Conservation (phyloP, 805 yeast genomes). For the Starmera amethionina region DNA sequence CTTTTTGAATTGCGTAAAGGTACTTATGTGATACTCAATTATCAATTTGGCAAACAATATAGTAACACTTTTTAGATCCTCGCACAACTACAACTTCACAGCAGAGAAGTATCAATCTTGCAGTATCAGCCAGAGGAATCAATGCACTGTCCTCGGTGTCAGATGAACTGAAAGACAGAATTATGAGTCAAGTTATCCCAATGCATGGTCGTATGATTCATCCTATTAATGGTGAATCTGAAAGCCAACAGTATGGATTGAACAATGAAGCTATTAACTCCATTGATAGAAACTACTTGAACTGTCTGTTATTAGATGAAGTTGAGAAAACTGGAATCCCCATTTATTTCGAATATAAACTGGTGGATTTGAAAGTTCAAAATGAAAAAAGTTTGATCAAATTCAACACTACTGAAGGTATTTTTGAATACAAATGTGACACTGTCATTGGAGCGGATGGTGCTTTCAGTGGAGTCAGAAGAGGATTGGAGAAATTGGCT, state of each 20-base stretch:
- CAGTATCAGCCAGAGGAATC: constrained; percentile 81
- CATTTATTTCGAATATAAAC: constrained; percentile 46
- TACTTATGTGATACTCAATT: neutral
- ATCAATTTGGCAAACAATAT: too few species aligned
- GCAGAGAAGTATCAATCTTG: constrained; percentile 71
- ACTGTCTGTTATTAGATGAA: constrained; percentile 56
- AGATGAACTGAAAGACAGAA: constrained; percentile 40
- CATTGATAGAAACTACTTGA: constrained; percentile 66
- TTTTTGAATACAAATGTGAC: constrained; percentile 28
- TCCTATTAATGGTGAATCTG: constrained; percentile 49
- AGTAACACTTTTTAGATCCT: constrained; percentile 36
- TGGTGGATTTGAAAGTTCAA: constrained; percentile 31
- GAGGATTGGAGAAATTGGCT: constrained; percentile 52
- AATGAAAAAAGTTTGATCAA: constrained; percentile 15
- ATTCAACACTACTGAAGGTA: constrained; percentile 11
- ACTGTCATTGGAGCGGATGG: constrained; percentile 83
- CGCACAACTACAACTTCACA: constrained; percentile 29
- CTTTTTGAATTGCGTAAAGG: constrained; percentile 55
- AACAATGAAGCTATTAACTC: constrained; percentile 69
- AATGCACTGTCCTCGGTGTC: constrained; percentile 58
- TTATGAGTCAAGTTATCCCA: constrained; percentile 60
- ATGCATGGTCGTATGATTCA: constrained; percentile 91
- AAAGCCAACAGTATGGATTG: constrained; percentile 67
- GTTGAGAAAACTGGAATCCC: constrained; percentile 39
- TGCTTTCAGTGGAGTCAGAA: constrained; percentile 63